Conservation (phyloP, 73 alveolate genomes). For the Tetrahymena thermophila region DNA sequence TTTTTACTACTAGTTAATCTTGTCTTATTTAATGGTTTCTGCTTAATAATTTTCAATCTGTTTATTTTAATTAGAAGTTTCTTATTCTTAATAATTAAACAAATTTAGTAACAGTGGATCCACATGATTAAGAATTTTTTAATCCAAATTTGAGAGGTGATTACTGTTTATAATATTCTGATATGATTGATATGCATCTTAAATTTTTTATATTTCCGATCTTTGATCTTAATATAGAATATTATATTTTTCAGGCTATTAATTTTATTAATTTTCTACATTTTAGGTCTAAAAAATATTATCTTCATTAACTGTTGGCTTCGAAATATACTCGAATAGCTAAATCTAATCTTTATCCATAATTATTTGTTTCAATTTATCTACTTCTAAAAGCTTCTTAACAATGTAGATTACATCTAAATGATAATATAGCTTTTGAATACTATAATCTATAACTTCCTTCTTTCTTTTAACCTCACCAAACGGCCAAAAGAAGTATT, state of each 20-base stretch:
- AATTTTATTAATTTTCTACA: background rate
- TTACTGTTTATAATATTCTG: background rate
- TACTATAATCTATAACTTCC: background rate
- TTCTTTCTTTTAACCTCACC: background rate
- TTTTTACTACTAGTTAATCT: too few species aligned
- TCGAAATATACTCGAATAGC: background rate
- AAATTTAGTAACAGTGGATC: background rate
- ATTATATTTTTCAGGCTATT: background rate
- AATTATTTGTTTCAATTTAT: background rate
- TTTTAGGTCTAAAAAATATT: background rate
- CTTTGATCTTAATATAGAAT: background rate
- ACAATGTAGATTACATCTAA: background rate
- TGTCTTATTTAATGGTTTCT: background rate
- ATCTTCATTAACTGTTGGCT: background rate
- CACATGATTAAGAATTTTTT: background rate
- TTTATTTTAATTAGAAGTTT: background rate
- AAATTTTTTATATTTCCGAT: background rate
- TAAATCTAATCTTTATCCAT: background rate
- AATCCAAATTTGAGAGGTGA: background rate
- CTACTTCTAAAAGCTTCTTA: background rate
- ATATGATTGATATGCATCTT: background rate
- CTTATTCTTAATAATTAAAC: background rate
- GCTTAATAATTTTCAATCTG: background rate
- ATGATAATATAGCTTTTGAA: background rate
- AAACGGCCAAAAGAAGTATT: background rate